phyloP scores from a whole-genome alignment of 2,329 filamentous ascomycete genomes.

The Alternaria sp. region DNA sequence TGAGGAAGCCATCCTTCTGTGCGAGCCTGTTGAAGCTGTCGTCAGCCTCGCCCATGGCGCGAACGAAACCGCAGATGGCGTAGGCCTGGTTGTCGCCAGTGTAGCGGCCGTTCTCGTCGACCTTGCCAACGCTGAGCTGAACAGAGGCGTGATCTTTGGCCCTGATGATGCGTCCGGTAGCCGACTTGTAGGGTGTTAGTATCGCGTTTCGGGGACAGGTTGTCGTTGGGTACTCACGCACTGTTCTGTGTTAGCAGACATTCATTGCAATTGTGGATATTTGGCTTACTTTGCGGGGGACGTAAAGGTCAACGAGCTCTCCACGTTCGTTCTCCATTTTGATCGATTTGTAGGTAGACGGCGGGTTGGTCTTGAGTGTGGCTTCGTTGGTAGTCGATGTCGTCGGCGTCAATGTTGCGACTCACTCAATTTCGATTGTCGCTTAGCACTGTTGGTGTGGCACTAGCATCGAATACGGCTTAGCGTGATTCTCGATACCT shows the following conservation, averaged over 20 bases:
- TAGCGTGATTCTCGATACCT: not conserved
- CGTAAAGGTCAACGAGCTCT: constrained; percentile 87
- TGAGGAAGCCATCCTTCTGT: constrained; percentile 95
- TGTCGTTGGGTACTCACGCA: constrained; percentile 52
- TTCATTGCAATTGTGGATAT: not conserved
- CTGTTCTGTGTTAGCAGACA: constrained; percentile 3
- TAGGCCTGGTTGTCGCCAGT: constrained; percentile 98
- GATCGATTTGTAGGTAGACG: constrained; percentile 43
- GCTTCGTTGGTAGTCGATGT: constrained; percentile 41
- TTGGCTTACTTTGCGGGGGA: constrained; percentile 38
- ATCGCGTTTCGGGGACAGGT: constrained; percentile 23
- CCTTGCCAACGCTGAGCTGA: constrained; percentile 96
- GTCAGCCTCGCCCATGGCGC: constrained; percentile 97
- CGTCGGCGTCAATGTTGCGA: constrained; percentile 23
- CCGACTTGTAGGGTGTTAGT: constrained; percentile 37
- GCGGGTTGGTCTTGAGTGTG: constrained; percentile 35
- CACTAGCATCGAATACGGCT: constrained; percentile 7
- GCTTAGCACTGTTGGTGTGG: constrained; percentile 17
- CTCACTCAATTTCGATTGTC: constrained; percentile 31
- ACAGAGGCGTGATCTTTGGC: constrained; percentile 99
- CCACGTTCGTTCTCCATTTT: constrained; percentile 99
- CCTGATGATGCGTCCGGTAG: constrained; percentile 93
- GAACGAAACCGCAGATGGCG: constrained; percentile 96
- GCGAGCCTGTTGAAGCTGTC: constrained; percentile 94
- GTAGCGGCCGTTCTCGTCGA: constrained; percentile 98